Percentiles rank a stretch among this genome's conserved stretches.
Conservation (phyloP, 2,329 filamentous ascomycete genomes). For the Decorospora gaudefroyi region DNA sequence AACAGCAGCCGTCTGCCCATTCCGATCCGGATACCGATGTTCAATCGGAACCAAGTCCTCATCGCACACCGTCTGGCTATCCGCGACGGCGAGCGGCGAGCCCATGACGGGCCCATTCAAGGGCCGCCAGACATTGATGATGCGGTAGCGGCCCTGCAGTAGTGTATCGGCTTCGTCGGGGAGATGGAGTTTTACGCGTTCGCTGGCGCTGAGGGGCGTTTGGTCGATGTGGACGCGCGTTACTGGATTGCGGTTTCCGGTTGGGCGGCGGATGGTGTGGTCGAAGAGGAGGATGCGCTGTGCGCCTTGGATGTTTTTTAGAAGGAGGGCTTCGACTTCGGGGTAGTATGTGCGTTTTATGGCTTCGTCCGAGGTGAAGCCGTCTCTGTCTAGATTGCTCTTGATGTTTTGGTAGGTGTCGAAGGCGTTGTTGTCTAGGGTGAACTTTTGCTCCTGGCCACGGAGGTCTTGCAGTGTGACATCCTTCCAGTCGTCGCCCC, state of each 20-base stretch:
- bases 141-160: conserved; percentile 71
- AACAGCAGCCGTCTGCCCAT: conserved; percentile 75
- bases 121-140: conserved; percentile 84
- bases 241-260: conserved; percentile 69
- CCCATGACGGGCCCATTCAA: conserved; percentile 62
- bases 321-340: conserved; percentile 74
- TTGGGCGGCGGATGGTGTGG: conserved; percentile 79
- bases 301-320: conserved; percentile 68
- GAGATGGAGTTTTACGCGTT: conserved; percentile 71
- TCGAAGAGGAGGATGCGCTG: conserved; percentile 77
- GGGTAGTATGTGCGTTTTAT: conserved; percentile 80
- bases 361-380: conserved; percentile 69
- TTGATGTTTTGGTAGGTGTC: conserved; percentile 64
- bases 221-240: conserved; percentile 81
- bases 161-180: conserved; percentile 68
- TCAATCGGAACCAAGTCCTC: conserved; percentile 72
- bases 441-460: conserved; percentile 67
- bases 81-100: conserved; percentile 62
- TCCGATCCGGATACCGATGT: conserved; percentile 71
- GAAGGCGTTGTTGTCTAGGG: conserved; percentile 76
- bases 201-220: conserved; percentile 66
- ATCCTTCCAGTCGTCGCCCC: conserved; percentile 52
- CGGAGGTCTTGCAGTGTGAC: conserved; percentile 74
- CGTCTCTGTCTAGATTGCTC: conserved; percentile 57
- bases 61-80: conserved; percentile 59